phyloP scores from a whole-genome alignment of 352 stramenopile species.

The Phytopythium montanum region DNA sequence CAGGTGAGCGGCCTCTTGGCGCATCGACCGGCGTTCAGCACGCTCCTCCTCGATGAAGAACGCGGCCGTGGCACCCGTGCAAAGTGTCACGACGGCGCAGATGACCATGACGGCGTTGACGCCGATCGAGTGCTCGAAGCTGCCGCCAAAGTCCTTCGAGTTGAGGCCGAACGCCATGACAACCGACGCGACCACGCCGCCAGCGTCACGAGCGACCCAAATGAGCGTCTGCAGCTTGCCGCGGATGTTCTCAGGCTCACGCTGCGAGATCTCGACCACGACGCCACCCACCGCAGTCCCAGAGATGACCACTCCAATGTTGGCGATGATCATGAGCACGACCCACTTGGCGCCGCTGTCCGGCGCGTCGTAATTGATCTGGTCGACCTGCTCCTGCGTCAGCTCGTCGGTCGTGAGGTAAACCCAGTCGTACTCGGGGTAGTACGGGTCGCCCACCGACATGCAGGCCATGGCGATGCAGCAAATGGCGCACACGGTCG shows the following conservation, averaged over 20 bases:
- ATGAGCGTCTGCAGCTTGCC: conserved; percentile 36
- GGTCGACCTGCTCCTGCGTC: conserved; percentile 13
- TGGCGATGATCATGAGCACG: conserved; percentile 36
- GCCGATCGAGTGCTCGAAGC: conserved; percentile 26
- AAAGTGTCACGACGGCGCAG: conserved; percentile 16
- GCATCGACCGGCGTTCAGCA: conserved; percentile 8
- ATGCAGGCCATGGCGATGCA: conserved; percentile 44
- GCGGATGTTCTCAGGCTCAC: conserved; percentile 35
- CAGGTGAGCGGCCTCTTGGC: conserved; percentile 20
- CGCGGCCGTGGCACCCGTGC: conserved; percentile 19
- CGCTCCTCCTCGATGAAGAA: conserved; percentile 33
- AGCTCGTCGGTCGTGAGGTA: conserved; percentile 41
- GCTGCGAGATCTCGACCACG: conserved; percentile 47
- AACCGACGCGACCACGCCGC: conserved; percentile 28
- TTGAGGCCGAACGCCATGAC: conserved; percentile 38
- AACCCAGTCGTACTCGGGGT: conserved; percentile 10
- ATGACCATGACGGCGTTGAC: conserved; percentile 40
- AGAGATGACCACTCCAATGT: conserved; percentile 32
- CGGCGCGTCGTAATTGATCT: conserved; percentile 26
- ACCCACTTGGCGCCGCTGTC: conserved; percentile 26
- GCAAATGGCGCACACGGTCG: conserved; percentile 48
- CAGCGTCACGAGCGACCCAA: conserved; percentile 28
- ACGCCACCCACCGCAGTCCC: conserved; percentile 33
- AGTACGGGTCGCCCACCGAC: conserved; percentile 44
- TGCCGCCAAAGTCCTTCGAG: conserved; percentile 29